Base-by-base conservation (phyloP, 495 filamentous ascomycete genomes). In the Pseudomonodictys pantanalensis region DNA sequence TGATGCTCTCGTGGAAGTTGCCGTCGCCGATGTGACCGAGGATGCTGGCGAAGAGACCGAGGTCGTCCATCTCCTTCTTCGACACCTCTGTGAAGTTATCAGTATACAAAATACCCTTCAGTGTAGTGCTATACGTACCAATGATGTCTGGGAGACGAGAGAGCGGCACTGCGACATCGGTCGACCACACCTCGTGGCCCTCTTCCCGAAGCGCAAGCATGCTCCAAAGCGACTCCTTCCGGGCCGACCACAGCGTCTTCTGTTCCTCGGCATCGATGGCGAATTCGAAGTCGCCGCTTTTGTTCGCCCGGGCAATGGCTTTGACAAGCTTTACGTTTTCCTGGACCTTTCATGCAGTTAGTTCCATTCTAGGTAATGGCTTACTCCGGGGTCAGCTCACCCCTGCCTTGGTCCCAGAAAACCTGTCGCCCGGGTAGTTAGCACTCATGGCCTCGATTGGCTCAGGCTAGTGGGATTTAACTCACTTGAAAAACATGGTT, bases 1-100 rank as follows among this genome's bases (percentile, higher is more conserved):
- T 83, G 66, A 96, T 91, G 70, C 84, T 88, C 65, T 90, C 84
- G 69, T 96, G 91, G 72, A 96, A 96, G 71, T 97, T 97, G 7
- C 91, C 91, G 70, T 95, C 89, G 3, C 90, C 90, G 56, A 95
- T 84, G 61, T 95, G 90, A 11, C 87, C 90, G 0, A 97, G 78
- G 23, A 92, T 90, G 69, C 84, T 89, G 18, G 89, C 90, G 67
- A 96, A 92, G 9, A 96, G 72, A 2, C 89, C 90, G 8, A 92
- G 76, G 7, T 88, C 83, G 66, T 92, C 87, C 76, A 96, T 83
- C 70, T 95, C 89, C 66, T 90, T 88, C 75, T 96, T 93, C 49
- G 88, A 91, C 35, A 88, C 81, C 68, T 95, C 90, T 83, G 28
- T 10, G 6, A 26, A 23, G 12, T 23, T 33, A 8, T 58, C 25